Evolutionary conservation across 2,329 filamentous ascomycete genomes (phyloP).

Genomic region (Plenodomus lindquistii): DNA sequence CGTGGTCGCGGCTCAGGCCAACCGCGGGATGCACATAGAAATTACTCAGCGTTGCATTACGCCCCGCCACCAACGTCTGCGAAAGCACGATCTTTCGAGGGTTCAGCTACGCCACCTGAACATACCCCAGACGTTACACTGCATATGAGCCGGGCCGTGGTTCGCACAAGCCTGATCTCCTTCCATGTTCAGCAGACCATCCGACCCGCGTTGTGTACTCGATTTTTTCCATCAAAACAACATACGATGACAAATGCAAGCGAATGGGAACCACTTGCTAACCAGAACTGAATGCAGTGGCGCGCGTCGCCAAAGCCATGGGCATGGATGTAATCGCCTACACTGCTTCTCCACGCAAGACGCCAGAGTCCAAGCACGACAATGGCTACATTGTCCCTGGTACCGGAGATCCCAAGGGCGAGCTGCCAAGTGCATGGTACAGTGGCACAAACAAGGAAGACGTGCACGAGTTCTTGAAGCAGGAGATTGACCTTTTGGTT

Average conservation of each 20-base stretch:
- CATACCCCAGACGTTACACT: background rate
- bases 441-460: constrained; percentile 57
- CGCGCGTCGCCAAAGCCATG: constrained; percentile 62
- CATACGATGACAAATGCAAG: background rate
- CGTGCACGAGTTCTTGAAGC: constrained; percentile 58
- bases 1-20: too few species aligned
- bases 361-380: constrained; percentile 67
- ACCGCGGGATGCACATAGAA: too few species aligned
- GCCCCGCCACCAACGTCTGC: background rate
- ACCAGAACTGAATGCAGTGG: constrained; percentile 45
- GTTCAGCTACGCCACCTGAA: background rate
- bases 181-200: background rate
- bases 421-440: constrained; percentile 60
- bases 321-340: constrained; percentile 76
- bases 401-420: constrained; percentile 64
- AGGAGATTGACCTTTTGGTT: constrained; percentile 61
- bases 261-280: too few species aligned
- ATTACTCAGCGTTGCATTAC: too few species aligned
- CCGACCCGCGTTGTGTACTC: background rate
- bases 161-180: background rate
- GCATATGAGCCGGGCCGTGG: background rate
- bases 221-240: background rate
- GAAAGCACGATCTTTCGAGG: background rate
- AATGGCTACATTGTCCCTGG: constrained; percentile 68
- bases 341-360: constrained; percentile 70